These are phyloP conservation scores for Evernia prunastri DNA, from an alignment of 495 filamentous ascomycete species.

Conservation along the genomic window DNA sequence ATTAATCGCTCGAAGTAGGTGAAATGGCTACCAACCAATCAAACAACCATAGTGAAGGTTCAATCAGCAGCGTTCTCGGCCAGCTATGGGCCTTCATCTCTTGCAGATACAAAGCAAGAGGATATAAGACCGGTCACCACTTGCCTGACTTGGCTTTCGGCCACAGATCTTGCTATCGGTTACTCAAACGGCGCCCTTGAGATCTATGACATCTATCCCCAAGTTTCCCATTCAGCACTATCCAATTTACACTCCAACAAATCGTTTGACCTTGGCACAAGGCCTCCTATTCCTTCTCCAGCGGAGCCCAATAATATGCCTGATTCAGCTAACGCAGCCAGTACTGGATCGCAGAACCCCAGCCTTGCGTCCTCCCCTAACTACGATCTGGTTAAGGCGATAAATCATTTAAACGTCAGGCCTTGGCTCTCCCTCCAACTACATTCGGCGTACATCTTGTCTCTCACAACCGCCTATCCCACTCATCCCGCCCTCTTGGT, in stretches of 20 bases:
- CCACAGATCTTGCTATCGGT: slow-evolving; percentile 53
- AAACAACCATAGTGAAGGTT: slow-evolving; percentile 6
- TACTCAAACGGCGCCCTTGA: slow-evolving; percentile 57
- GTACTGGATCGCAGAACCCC: not conserved
- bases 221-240: not conserved
- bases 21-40: slow-evolving; percentile 3
- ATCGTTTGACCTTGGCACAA: not conserved
- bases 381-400: not conserved
- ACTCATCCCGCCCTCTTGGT: slow-evolving; percentile 50
- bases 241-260: not conserved
- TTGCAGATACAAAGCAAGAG: slow-evolving; percentile 2
- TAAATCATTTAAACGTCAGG: slow-evolving; percentile 26
- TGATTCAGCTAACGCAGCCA: not conserved
- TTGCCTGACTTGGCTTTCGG: slow-evolving; percentile 56
- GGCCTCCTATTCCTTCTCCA: not conserved
- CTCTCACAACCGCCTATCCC: slow-evolving; percentile 52
- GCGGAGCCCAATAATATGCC: not conserved
- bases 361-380: not conserved
- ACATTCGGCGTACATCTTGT: slow-evolving; percentile 55
- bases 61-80: slow-evolving; percentile 48
- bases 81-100: slow-evolving; percentile 30
- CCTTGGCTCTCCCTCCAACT: slow-evolving; percentile 53
- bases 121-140: slow-evolving; percentile 45
- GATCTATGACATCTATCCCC: slow-evolving; percentile 47
- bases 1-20: slow-evolving; percentile 1